Evolutionary conservation across 805 yeast genomes (phyloP).

Genomic region (Debaryomyces prosopidis): DNA sequence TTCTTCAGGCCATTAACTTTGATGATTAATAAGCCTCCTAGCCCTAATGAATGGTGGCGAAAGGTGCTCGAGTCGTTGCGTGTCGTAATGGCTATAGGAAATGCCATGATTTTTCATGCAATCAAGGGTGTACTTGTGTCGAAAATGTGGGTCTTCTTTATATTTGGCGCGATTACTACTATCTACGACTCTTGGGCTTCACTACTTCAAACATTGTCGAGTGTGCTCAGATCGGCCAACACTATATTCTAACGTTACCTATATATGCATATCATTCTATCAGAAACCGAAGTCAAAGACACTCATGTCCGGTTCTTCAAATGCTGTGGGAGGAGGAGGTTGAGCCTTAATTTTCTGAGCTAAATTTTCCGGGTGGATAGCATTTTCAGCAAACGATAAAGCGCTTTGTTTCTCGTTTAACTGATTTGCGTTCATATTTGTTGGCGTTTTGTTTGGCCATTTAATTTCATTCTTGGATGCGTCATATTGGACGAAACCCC

Average conservation of each 20-base stretch:
- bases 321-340: conserved; percentile 53
- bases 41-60: conserved; percentile 6
- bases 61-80: conserved; percentile 13
- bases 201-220: conserved; percentile 4
- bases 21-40: not conserved
- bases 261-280: not conserved
- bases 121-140: conserved; percentile 16
- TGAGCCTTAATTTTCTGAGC: not conserved
- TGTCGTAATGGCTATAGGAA: conserved; percentile 14
- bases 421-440: not conserved
- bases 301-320: conserved; percentile 77
- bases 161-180: conserved; percentile 12
- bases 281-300: conserved; percentile 54
- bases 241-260: conserved; percentile 1
- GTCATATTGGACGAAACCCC: conserved; percentile 53
- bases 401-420: not conserved
- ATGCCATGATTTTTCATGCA: conserved; percentile 16
- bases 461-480: conserved; percentile 6
- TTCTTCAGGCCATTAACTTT: not conserved
- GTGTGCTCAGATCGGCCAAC: conserved; percentile 4
- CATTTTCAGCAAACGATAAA: not conserved
- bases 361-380: not conserved
- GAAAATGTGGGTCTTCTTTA: conserved; percentile 17
- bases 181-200: conserved; percentile 14
- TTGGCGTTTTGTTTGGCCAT: conserved; percentile 1